Base-by-base conservation (phyloP, 495 filamentous ascomycete species). In the Penicillium herquei region DNA sequence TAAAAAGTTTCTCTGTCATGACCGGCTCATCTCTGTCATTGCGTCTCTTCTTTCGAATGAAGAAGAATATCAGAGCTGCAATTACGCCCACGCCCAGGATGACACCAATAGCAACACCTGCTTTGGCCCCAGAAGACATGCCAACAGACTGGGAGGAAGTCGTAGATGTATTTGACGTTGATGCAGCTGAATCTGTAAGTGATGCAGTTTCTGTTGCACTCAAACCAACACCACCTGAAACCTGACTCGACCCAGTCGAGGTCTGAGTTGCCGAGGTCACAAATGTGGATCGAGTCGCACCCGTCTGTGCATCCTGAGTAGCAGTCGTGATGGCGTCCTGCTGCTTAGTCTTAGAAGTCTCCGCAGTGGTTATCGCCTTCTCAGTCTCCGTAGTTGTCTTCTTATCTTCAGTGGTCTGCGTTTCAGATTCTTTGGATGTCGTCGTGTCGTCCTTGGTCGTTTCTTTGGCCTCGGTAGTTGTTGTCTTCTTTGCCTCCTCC, bases 31-130 rank as follows among this genome's bases (percentile, higher is more conserved):
- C 89, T 81, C 62, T 88, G 79, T 48, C 85, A 77, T 17, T 74
- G 65, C 49, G 70, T 66, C 78, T 77, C 61, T 78, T 89, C 70
- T 91, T 84, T 56, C 79, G 79, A 46, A 84, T 76, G 58, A 89
- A 80, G 63, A 90, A 82, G 52, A 92, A 77, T 21, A 87, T 70
- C 18, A 90, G 46, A 17, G 69, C 82, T 12, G 86, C 68, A 39
- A 90, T 56, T 12, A 88, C 63, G 35, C 86, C 77, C 32, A 95
- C 70, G 10, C 80, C 81, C 3, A 91, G 59, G 39, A 90, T 64
- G 41, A 91, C 81, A 58, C 91, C 92, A 65, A 96, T 86, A 3
- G 86, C 87, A 48, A 97, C 76, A 51, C 95, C 95, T 21, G 91
- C 92, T 64, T 89, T 93, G 39, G 85, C 87, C 39, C 85, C 89